Conservation (phyloP, 192 early-diverging fungal species). For the Chytriomyces sp. region DNA sequence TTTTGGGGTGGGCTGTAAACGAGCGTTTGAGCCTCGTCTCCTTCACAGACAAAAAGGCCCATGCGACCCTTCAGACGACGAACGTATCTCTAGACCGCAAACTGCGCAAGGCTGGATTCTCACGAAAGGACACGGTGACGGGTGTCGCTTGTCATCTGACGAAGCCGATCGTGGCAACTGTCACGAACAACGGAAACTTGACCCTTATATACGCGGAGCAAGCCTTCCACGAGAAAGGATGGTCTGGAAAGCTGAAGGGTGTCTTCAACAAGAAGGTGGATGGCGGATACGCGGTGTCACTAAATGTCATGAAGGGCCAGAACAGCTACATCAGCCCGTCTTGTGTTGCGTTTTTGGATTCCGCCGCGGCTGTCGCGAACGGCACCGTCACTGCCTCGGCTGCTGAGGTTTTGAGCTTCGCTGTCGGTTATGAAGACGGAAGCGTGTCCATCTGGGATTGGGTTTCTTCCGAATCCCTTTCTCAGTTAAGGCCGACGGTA, state of each 20-base stretch:
- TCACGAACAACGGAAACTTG: slow-evolving; percentile 34
- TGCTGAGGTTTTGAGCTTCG: slow-evolving; percentile 30
- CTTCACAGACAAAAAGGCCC: slow-evolving; percentile 20
- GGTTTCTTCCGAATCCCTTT: background rate
- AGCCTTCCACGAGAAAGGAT: slow-evolving; percentile 30
- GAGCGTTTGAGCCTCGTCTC: slow-evolving; percentile 19
- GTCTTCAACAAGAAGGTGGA: slow-evolving; percentile 22
- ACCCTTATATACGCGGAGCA: slow-evolving; percentile 33
- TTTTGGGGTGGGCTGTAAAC: slow-evolving; percentile 36
- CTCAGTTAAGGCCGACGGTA: slow-evolving; percentile 13
- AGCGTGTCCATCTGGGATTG: slow-evolving; percentile 31
- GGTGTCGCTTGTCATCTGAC: slow-evolving; percentile 28
- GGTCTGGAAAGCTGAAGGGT: slow-evolving; percentile 11
- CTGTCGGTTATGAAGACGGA: slow-evolving; percentile 35
- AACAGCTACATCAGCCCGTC: slow-evolving; percentile 18
- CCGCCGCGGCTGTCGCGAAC: background rate
- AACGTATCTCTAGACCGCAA: background rate
- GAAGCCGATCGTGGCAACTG: slow-evolving; percentile 29
- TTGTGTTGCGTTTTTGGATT: slow-evolving; percentile 27
- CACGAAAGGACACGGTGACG: slow-evolving; percentile 26
- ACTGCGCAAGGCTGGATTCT: slow-evolving; percentile 22
- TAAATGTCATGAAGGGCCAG: slow-evolving; percentile 26
- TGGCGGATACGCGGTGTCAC: slow-evolving; percentile 10
- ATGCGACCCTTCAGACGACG: background rate
- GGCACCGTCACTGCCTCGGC: slow-evolving; percentile 6